Base-by-base conservation (phyloP, 768 basidiomycete genomes). In the Collybia sordida region DNA sequence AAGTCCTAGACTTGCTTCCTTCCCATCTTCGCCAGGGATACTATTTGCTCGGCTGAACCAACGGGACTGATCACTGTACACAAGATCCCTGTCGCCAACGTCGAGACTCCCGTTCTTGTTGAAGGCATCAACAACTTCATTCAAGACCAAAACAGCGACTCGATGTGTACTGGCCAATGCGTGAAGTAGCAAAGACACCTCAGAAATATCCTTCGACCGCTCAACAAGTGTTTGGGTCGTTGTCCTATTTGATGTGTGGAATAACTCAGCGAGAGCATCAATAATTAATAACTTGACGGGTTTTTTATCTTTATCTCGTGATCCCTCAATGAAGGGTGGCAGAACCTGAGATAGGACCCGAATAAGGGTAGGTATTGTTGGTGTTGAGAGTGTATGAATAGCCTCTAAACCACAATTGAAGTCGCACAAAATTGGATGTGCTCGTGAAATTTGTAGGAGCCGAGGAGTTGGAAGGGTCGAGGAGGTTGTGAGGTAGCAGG, bases 101-200 rank as follows among this genome's bases (percentile, higher is more conserved):
- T 56, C 53, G 24, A 52, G 23, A 17, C 56, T 49, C 5, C 52
- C 37, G 41, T 38, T 59, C 9, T 65, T 68, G 31, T 81, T 67
- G 52, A 92, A 86, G n/a, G 81, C 83, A 62, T 95, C 93, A 14
- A 82, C 75, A 4, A 95, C 93, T 66, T 95, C 92, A 68, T 98
- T 98, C 45, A 98, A 69, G 42, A 97, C 83, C 19, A 98, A 67
- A 18, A 98, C 72, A 0, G 90, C 90, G 19, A 95, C 64, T 24
- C 73, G 69, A 59, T 88, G 72, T 47, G 70, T 72, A 56, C 69
- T 71, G 0, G 91, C 92, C 19, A 98, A 72, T 5, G 67, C 56
- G 65, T 95, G 93, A 4, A 98, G 78, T 35, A 79, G 70, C 15
- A 76, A 70, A 0, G 91, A 84, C 34, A 96, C 78, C 45, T 81